Evolutionary conservation across 208 protist genomes (phyloP).

Genomic region (Trypanosoma caninum): DNA sequence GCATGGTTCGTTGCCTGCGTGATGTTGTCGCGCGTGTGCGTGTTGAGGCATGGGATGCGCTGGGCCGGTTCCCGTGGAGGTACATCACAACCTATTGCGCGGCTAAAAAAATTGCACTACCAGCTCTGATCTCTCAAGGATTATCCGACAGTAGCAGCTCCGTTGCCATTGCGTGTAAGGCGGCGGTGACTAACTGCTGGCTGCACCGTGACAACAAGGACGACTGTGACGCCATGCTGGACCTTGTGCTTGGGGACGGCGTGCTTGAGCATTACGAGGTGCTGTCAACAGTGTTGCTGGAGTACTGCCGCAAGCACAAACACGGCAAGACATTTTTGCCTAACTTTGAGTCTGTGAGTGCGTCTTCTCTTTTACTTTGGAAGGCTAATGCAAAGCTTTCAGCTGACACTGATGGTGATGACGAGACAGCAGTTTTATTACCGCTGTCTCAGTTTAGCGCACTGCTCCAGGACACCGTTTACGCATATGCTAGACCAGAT

Average conservation of each 20-base stretch:
- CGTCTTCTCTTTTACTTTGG: constrained; percentile 70
- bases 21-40: constrained; percentile 82
- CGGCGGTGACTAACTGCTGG: constrained; percentile 80
- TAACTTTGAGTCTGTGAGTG: constrained; percentile 50
- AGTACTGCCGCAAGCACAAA: constrained; percentile 50
- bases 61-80: constrained; percentile 80
- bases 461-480: constrained; percentile 80
- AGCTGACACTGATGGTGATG: constrained; percentile 56
- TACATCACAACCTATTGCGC: constrained; percentile 74
- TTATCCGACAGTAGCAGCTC: constrained; percentile 61
- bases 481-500: constrained; percentile 75
- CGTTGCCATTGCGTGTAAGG: constrained; percentile 71
- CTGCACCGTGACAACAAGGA: constrained; percentile 79
- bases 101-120: constrained; percentile 53
- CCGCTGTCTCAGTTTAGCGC: constrained; percentile 72
- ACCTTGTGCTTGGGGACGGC: constrained; percentile 45
- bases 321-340: constrained; percentile 37
- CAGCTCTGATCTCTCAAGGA: constrained; percentile 52
- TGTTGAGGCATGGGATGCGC: constrained; percentile 78
- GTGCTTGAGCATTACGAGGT: constrained; percentile 51
- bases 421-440: constrained; percentile 49
- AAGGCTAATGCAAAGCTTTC: constrained; percentile 58
- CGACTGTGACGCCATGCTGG: constrained; percentile 55
- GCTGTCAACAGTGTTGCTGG: constrained; percentile 56
- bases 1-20: constrained; percentile 66